A percentile compares a stretch with the other conserved stretches of the same genome.
These are phyloP conservation scores for Lentinula lateritia DNA, from an alignment of 768 basidiomycete genomes.

Conservation along the genomic window DNA sequence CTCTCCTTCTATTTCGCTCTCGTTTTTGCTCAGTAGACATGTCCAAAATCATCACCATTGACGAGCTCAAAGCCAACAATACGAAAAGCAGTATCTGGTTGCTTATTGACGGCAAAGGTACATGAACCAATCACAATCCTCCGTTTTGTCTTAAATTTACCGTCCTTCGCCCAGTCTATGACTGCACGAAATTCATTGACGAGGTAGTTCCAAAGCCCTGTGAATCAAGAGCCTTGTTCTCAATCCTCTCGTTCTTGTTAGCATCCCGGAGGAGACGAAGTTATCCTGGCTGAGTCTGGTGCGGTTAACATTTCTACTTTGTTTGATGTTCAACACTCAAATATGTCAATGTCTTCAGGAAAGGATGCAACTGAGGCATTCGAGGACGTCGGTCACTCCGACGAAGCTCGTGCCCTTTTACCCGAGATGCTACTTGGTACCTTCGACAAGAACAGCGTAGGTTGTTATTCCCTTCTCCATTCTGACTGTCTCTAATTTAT, in stretches of 20 bases:
- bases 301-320: slow-evolving; percentile 29
- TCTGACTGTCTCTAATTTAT: background rate
- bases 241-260: slow-evolving; percentile 19
- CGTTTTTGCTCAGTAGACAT: slow-evolving; percentile 27
- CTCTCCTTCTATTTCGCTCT: slow-evolving; percentile 12
- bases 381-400: slow-evolving; percentile 98
- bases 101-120: slow-evolving; percentile 83
- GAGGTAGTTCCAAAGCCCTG: slow-evolving; percentile 51
- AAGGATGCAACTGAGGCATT: slow-evolving; percentile 97
- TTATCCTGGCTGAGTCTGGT: slow-evolving; percentile 90
- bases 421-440: slow-evolving; percentile 76
- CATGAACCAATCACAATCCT: slow-evolving; percentile 28
- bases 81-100: slow-evolving; percentile 75
- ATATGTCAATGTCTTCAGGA: slow-evolving; percentile 38
- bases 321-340: background rate
- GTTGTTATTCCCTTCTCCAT: slow-evolving; percentile 19
- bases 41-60: slow-evolving; percentile 57
- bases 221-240: background rate
- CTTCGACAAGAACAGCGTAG: slow-evolving; percentile 66
- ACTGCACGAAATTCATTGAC: slow-evolving; percentile 90
- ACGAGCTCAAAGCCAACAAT: slow-evolving; percentile 75
- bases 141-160: slow-evolving; percentile 25
- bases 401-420: slow-evolving; percentile 88
- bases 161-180: slow-evolving; percentile 61
- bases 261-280: slow-evolving; percentile 99